phyloP scores from a whole-genome alignment of 257 asterid genomes.

The Capsicum rhomboideum region DNA sequence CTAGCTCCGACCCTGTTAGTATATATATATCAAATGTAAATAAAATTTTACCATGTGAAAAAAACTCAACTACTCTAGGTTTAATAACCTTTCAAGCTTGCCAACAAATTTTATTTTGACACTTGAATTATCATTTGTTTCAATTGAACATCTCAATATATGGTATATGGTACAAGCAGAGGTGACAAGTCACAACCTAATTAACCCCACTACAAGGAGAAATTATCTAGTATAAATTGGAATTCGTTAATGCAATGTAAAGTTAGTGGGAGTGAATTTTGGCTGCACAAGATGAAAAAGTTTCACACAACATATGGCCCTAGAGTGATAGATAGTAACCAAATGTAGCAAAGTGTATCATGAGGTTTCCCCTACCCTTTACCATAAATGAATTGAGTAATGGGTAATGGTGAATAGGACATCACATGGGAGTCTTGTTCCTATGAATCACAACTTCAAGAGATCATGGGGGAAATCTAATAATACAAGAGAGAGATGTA shows the following conservation, averaged over 20 bases:
- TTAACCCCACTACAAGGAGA: background rate
- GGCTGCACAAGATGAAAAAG: background rate
- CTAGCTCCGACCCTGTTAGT: no score
- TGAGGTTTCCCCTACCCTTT: slow-evolving; percentile 17
- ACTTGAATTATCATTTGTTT: no score
- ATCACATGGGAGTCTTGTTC: slow-evolving; percentile 38
- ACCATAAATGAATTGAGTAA: slow-evolving; percentile 28
- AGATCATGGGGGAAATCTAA: background rate
- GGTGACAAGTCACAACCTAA: background rate
- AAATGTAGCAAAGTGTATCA: slow-evolving; percentile 13
- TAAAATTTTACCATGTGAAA: background rate
- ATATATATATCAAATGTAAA: background rate
- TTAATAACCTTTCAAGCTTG: no score
- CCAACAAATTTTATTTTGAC: no score
- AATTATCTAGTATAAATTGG: background rate
- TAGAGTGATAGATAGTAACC: background rate
- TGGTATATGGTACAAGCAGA: no score
- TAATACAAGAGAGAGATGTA: slow-evolving; percentile 16
- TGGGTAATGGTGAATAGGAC: slow-evolving; percentile 19
- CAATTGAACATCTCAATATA: no score
- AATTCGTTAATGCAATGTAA: background rate
- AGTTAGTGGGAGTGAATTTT: background rate
- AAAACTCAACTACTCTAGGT: background rate
- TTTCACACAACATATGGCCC: slow-evolving; percentile 6
- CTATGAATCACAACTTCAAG: slow-evolving; percentile 12